Percentiles rank a stretch among this genome's conserved stretches.
These are phyloP conservation scores for Pelargonium myrrhifolium DNA, from an alignment of 441 rosid genomes.

Conservation along the genomic window DNA sequence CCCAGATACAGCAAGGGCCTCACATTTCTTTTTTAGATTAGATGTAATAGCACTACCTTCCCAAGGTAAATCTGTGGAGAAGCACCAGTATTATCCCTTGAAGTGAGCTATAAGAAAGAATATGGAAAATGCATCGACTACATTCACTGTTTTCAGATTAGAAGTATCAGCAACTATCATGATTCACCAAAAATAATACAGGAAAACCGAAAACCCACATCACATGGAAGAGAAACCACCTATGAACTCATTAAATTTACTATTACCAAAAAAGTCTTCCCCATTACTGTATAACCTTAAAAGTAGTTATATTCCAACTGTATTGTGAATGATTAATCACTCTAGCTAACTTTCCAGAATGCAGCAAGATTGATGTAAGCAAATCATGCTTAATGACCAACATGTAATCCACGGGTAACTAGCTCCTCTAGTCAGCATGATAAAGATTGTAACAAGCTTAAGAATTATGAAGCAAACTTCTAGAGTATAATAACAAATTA, in stretches of 20 bases:
- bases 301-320: neutral
- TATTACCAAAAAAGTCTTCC: neutral
- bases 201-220: neutral
- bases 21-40: slow-evolving; percentile 65
- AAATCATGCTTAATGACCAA: neutral
- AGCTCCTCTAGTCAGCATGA: neutral
- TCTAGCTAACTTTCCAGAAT: neutral
- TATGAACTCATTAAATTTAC: neutral
- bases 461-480: neutral
- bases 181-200: neutral
- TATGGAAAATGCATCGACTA: neutral
- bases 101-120: slow-evolving; percentile 16
- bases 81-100: slow-evolving; percentile 15
- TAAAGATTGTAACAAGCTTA: neutral
- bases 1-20: slow-evolving; percentile 87
- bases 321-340: neutral
- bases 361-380: neutral
- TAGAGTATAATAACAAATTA: neutral
- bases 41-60: slow-evolving; percentile 57
- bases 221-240: neutral
- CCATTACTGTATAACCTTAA: neutral
- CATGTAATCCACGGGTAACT: neutral
- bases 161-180: neutral
- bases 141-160: neutral
- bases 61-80: slow-evolving; percentile 52